A percentile compares a stretch with the other conserved stretches of the same genome.
Conservation (phyloP, 2,329 filamentous ascomycete species). For the Pseudogymnoascus sp. region DNA sequence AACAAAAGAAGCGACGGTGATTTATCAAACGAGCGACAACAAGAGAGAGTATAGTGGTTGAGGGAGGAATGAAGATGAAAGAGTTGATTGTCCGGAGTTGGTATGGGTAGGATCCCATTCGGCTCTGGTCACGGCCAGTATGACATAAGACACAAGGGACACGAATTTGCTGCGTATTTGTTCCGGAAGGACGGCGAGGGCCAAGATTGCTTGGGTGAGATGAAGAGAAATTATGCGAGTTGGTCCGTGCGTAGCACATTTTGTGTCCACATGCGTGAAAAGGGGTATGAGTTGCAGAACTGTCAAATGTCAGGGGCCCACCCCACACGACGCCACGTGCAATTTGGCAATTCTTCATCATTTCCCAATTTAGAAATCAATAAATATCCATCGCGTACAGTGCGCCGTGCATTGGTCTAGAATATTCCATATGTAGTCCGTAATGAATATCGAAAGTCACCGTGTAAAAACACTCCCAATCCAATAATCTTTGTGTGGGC, state of each 20-base stretch:
- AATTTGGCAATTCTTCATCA: not conserved
- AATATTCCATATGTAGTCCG: not conserved
- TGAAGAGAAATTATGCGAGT: conserved; percentile 7
- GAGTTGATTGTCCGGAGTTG: not conserved
- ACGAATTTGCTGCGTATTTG: conserved; percentile 1
- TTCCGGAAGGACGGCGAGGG: not conserved
- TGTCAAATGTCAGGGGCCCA: conserved; percentile 2
- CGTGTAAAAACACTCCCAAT: conserved; percentile 46
- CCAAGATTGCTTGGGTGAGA: conserved; percentile 6
- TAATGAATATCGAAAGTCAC: conserved; percentile 13
- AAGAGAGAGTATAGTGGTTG: not conserved
- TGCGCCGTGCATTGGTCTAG: not conserved
- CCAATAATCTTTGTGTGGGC: conserved; percentile 65
- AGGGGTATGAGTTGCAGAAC: conserved; percentile 2
- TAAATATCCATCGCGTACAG: not conserved
- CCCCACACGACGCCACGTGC: not conserved
- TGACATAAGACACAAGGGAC: conserved; percentile 10
- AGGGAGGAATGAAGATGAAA: not conserved
- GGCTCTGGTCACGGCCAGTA: not conserved
- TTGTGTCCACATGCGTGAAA: not conserved
- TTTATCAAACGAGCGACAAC: not conserved
- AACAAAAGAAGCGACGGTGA: not conserved
- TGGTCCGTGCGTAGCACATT: not conserved
- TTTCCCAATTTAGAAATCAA: not conserved
- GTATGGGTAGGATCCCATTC: not conserved